These are phyloP conservation scores for Hypomontagnella submonticulosa DNA, from an alignment of 495 filamentous ascomycete species.

Conservation along the genomic window DNA sequence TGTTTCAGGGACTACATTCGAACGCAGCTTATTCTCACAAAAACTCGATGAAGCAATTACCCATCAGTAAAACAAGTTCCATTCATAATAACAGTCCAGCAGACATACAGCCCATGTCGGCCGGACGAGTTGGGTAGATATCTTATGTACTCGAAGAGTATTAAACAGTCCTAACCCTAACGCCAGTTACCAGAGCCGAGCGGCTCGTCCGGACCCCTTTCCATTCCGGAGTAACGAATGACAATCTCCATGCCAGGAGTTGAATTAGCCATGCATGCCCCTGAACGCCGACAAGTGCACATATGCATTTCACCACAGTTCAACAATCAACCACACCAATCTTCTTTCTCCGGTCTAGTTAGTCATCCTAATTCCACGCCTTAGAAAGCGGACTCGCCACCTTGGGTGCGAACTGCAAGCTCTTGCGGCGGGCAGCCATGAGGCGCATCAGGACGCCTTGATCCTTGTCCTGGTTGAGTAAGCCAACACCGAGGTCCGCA, in stretches of 20 bases:
- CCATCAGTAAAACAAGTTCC: too few species aligned
- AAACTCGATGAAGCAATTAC: too few species aligned
- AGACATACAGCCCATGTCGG: too few species aligned
- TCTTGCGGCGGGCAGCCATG: slow-evolving; percentile 81
- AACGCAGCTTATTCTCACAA: too few species aligned
- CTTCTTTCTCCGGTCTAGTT: not conserved
- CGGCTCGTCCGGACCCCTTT: too few species aligned
- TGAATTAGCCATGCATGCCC: not conserved
- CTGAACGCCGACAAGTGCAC: slow-evolving; percentile 5
- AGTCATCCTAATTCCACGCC: slow-evolving; percentile 51
- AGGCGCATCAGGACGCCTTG: slow-evolving; percentile 69
- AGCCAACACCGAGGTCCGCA: slow-evolving; percentile 51
- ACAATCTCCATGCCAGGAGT: slow-evolving; percentile 14
- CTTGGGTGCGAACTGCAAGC: slow-evolving; percentile 81
- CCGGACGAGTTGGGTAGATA: too few species aligned
- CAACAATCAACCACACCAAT: not conserved
- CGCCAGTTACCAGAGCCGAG: too few species aligned
- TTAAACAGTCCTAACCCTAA: too few species aligned
- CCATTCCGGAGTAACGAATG: slow-evolving; percentile 2
- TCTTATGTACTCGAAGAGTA: too few species aligned
- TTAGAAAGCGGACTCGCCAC: slow-evolving; percentile 78
- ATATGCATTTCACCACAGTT: not conserved
- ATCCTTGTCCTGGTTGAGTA: slow-evolving; percentile 56
- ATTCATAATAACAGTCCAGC: too few species aligned
- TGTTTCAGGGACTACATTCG: too few species aligned